Evolutionary conservation across 345 rosid species (phyloP), one percentile per base, ranked within the genome.

Genomic region (Orychophragmus violaceus): DNA sequence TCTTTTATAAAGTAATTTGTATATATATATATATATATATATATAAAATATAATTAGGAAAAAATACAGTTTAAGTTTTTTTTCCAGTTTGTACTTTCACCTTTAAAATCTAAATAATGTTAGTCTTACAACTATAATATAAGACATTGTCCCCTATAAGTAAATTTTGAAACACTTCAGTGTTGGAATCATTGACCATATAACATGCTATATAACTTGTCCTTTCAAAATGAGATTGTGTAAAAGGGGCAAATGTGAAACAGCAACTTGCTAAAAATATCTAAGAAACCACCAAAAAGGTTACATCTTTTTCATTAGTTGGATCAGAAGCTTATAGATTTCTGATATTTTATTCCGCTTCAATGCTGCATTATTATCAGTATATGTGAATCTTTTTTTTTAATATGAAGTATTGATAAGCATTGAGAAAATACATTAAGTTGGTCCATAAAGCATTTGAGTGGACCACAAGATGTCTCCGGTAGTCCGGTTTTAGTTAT

Each of bases 251-350:
- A 55, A 21, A 41, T 19, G 42, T 41, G 62, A 66, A 66, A 28
- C 21, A 27, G 10, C 21, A 18, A 6, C 32, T 30, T 67, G 46
- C 64, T 57, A 66, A 24, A 66, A 57, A 68, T 45, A 68, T 57
- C 64, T 68, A 46, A 57, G 64, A 68, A 76, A 63, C 57, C 16
- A 16, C 56, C 64, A 42, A 39, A n/a, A 41, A 56, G 2, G 10
- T 68, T 45, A 45, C 64, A 68, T 44, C 48, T 57, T 57, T 45
- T 57, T 68, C 57, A 32, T 30, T 22, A 21, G 55, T 67, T 67
- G 56, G 36, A 29, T 57, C 28, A 45, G 5, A 68, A 57, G 45
- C 64, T 45, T 55, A 56, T 14, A 21, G 25, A 56, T 44, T 51
- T 51, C 13, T 14, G 8, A 51, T 51, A 25, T 51, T 51, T 27